phyloP scores from a whole-genome alignment of 2,329 filamentous ascomycete genomes.

The Cryphonectria radicalis region DNA sequence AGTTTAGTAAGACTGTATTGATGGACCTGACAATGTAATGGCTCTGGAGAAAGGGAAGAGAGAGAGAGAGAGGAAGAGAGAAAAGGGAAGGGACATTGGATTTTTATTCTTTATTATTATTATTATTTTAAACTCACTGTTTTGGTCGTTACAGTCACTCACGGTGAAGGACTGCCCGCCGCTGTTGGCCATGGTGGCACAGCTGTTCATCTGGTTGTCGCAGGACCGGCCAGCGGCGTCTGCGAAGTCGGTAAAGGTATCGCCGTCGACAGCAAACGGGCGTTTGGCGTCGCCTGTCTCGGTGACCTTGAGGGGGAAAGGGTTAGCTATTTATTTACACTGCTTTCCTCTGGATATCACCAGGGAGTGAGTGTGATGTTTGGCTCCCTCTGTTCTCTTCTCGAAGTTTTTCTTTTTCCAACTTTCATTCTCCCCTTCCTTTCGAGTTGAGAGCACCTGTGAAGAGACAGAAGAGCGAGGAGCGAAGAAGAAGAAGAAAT shows the following conservation, averaged over 20 bases:
- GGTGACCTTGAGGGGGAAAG: conserved; percentile 39
- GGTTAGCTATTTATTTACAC: not conserved
- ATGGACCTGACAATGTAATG: not conserved
- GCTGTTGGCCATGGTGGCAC: conserved; percentile 48
- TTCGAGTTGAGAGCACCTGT: too few species aligned
- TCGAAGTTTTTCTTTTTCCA: too few species aligned
- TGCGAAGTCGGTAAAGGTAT: conserved; percentile 51
- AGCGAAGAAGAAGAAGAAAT: too few species aligned
- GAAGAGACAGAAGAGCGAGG: too few species aligned
- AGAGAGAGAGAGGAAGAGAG: not conserved
- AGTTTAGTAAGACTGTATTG: not conserved
- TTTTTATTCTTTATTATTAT: too few species aligned
- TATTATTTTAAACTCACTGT: conserved; percentile 40
- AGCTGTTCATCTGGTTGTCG: conserved; percentile 55
- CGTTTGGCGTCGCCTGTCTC: conserved; percentile 45
- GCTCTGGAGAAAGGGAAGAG: not conserved
- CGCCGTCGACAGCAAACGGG: conserved; percentile 49
- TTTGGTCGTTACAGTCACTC: conserved; percentile 50
- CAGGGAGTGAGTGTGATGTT: too few species aligned
- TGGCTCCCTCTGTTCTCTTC: too few species aligned
- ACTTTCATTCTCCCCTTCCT: too few species aligned
- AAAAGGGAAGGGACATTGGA: too few species aligned
- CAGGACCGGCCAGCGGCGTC: conserved; percentile 50
- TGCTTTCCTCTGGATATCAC: too few species aligned
- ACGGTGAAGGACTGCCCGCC: conserved; percentile 42